Conservation (phyloP, 2,329 filamentous ascomycete species). For the Mycosphaerelloides madeirae region DNA sequence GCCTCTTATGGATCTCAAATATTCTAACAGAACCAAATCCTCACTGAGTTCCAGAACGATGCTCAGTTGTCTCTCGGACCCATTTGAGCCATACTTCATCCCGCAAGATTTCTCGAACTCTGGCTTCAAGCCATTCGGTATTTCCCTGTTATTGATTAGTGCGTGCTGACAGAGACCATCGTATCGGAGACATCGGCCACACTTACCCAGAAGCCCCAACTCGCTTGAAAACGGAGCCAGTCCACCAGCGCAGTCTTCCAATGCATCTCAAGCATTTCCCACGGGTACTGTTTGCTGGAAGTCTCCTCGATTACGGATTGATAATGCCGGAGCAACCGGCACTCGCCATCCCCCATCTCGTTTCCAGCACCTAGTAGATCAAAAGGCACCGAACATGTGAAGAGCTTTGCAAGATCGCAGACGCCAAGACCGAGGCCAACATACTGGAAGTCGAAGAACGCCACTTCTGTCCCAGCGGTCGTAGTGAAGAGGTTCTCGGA, state of each 20-base stretch:
- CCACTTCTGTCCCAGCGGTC: conserved; percentile 46
- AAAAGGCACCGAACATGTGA: conserved; percentile 60
- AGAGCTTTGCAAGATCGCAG: conserved; percentile 62
- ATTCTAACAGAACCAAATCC: too few relatives aligned
- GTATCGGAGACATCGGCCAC: too few relatives aligned
- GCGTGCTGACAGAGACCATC: too few relatives aligned
- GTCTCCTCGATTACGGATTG: conserved; percentile 34
- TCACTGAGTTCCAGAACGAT: too few relatives aligned
- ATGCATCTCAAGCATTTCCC: conserved; percentile 52
- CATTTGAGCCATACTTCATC: too few relatives aligned
- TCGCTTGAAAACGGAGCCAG: conserved; percentile 51
- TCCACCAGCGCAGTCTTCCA: conserved; percentile 66
- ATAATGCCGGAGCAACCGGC: conserved; percentile 50
- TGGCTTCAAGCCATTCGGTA: too few relatives aligned
- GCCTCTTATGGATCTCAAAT: too few relatives aligned
- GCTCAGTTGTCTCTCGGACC: too few relatives aligned
- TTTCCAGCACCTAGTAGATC: neutral
- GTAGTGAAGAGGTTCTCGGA: conserved; percentile 63
- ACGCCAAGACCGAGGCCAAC: conserved; percentile 60
- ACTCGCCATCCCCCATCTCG: conserved; percentile 50
- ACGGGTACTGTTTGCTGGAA: conserved; percentile 45
- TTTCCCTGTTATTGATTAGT: too few relatives aligned
- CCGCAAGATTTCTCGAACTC: too few relatives aligned
- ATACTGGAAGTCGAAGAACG: conserved; percentile 68
- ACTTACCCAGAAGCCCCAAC: conserved; percentile 19